Base-by-base conservation (phyloP, 2,329 filamentous ascomycete genomes). In the Phaeosphaeria sp. region DNA sequence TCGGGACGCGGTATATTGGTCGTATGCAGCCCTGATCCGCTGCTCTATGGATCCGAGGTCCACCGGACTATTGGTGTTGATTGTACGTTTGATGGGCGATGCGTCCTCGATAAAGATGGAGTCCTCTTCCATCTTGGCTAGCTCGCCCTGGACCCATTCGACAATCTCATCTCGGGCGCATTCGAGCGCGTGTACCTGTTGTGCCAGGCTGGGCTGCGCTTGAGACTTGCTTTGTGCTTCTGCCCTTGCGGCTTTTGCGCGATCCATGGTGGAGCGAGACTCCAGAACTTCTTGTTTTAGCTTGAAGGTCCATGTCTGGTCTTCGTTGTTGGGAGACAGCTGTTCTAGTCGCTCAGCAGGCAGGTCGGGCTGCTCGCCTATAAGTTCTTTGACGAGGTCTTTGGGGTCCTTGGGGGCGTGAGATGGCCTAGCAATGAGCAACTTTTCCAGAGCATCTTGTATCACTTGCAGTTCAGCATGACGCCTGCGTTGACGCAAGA, bases 81-180 rank as follows among this genome's bases (percentile, higher is more conserved):
- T 46, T 49, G 60, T 48, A 13, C 66, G 68, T 45, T 76, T 75
- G 47, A 74, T 58, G 2, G 73, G 73, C 2, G 72, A 75, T 9
- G 69, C 65, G 57, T 75, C 69, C 50, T 77, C 74, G 5, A 74
- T 61, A 11, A 74, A 70, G 1, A 73, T 65, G 2, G 69, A 73
- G 21, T 77, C 74, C 59, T 78, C 76, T 36, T 73, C 70, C 58
- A 79, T 63, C 60, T 78, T 80, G 18, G 79, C 74, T 46, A 85
- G 64, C 44, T 82, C 81, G 42, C 78, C 76, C 63, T 85, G 82
- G 6, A 84, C 77, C 83, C 83, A 85, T 45, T 78, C 74, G 5
- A 84, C 77, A 44, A 85, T 71, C 57, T 83, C 81, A 56, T 83
- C 77, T 45, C 82, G 77, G 13, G 81, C 82, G 39, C 72, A 71